Base-by-base conservation (phyloP, 306 rosid species). In the Canavalia gladiata region DNA sequence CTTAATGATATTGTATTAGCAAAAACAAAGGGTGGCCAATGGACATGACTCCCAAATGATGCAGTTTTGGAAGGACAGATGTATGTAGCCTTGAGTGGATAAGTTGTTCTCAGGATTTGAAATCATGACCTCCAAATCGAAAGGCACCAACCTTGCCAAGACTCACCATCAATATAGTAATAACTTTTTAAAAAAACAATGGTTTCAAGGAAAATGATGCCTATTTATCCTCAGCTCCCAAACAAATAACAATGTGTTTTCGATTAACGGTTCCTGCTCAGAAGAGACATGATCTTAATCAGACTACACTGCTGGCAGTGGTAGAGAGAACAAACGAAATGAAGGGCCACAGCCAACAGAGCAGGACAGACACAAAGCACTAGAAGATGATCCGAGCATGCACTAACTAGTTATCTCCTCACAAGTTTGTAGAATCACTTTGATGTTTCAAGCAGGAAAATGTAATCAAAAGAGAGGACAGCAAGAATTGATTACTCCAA, bases 391-490 rank as follows among this genome's bases (percentile, higher is more conserved):
- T 12, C 46, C 8, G 1, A 2, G 55, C 30, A 47, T 4, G 34
- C 29, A 47, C 59, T 45, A 69, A 33, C n/a, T 29, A 74, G 52
- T 74, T 42, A 57, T 56, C 54, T 56, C 37, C 68, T 74, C 68
- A 57, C 55, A 42, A 74, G 42, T 56, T 57, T 28, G 54, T 10
- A 1, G 42, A 41, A 56, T 41, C 30, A 39, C 55, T 74, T 13
- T 11, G 30, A 8, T 42, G 68, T 29, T 34, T 74, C 29, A 57
- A 58, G 57, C 45, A 41, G 55, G 55, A 74, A 73, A 12, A 42
- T 72, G 39, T 28, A 56, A 55, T 55, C 6, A 37, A 73, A 73
- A 55, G 28, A 55, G 78, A 52, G 54, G 47, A 34, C 76, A 71
- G 4, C 13, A 25, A 7, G 78, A 56, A 73, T 56, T 10, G 59